Base-by-base conservation (phyloP, 2,329 filamentous ascomycete genomes). In the Penicillium sp. region DNA sequence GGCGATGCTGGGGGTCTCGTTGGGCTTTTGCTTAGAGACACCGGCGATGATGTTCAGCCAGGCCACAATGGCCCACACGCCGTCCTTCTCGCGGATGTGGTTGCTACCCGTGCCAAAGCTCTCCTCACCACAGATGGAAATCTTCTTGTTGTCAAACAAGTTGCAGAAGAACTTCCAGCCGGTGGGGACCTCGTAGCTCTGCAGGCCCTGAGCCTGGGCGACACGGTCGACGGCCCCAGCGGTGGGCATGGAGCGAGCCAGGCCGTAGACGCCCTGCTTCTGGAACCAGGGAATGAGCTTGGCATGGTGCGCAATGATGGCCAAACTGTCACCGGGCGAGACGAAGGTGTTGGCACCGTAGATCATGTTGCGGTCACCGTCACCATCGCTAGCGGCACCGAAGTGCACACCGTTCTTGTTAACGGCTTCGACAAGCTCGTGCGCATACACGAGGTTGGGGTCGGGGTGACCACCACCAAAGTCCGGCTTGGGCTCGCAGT, bases 81-180 rank as follows among this genome's bases (percentile, higher is more conserved):
- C 93, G 62, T 98, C 93, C 80, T 98, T 98, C 76, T 98, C 93
- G 57, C 93, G 88, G 63, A 98, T 95, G 71, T 98, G 93, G 76
- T 98, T 96, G 70, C 87, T 94, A 26, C 93, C 93, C 8, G 93
- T 98, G 54, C 93, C 93, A 68, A 98, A 98, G 51, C 86, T 93
- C 78, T 98, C 93, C 72, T 98, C 93, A 43, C 93, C 93, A 64
- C 93, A 98, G 66, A 98, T 98, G 61, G 93, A 95, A 63, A 96
- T 84, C 78, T 94, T 95, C 72, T 94, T 77, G 52, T 87, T 85
- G 62, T 96, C 90, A 60, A 96, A 95, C 43, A 96, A 79, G 58
- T 89, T 88, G 64, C 90, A 96, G 82, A 96, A 96, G 78, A 96
- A 96, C 71, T 96, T 96, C 93, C 93, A 98, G 59, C 93, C 93